phyloP scores from a whole-genome alignment of 371 early-diverging fungal genomes.

The Rhizopus stolonifer region DNA sequence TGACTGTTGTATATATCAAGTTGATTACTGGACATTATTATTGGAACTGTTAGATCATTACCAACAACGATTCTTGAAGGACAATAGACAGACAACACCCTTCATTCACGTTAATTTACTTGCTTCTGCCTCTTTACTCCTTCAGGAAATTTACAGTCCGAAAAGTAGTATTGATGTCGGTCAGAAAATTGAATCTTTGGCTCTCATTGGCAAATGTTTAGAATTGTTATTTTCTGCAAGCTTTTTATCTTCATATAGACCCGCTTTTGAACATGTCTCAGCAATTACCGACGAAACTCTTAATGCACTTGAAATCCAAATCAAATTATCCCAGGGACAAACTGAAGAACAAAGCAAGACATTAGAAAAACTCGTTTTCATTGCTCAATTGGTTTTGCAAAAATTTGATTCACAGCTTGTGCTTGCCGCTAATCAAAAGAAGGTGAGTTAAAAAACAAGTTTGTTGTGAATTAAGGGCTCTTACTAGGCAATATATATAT shows the following conservation, averaged over 20 bases:
- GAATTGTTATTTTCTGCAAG: constrained; percentile 27
- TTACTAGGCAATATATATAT: too few relatives aligned
- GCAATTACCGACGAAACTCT: constrained; percentile 29
- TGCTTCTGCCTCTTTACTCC: constrained; percentile 18
- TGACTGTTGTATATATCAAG: constrained; percentile 31
- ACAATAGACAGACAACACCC: constrained; percentile 21
- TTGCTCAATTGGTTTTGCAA: constrained; percentile 20
- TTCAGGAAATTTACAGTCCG: constrained; percentile 22
- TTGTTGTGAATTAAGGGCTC: too few relatives aligned
- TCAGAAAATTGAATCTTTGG: constrained; percentile 10
- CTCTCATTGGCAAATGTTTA: constrained; percentile 8
- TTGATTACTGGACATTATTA: constrained; percentile 38
- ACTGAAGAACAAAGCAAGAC: background rate
- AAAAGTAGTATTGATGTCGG: background rate
- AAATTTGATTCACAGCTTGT: constrained; percentile 32
- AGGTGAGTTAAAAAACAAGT: too few relatives aligned
- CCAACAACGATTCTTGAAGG: constrained; percentile 4
- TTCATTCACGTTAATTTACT: constrained; percentile 33
- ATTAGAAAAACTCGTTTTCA: constrained; percentile 9
- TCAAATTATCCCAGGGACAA: background rate
- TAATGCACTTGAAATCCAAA: constrained; percentile 14
- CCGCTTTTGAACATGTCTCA: constrained; percentile 40
- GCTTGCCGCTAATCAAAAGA: constrained; percentile 40
- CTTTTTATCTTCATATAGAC: constrained; percentile 33
- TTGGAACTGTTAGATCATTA: constrained; percentile 32